phyloP scores from a whole-genome alignment of 2,329 filamentous ascomycete species.

The Penicillium polonicum region DNA sequence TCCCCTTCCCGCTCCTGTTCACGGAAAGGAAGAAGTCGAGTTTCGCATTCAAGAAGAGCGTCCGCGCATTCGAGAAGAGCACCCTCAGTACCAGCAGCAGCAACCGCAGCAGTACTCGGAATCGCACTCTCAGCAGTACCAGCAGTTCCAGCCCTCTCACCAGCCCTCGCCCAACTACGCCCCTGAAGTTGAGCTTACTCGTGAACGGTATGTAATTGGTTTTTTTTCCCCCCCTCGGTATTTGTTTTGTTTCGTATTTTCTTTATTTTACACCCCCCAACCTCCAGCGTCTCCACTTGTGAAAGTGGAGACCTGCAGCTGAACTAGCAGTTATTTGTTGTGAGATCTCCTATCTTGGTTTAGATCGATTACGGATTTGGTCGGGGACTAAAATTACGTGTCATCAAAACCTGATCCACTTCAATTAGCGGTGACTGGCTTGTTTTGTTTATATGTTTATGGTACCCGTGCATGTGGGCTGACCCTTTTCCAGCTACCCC shows the following conservation, averaged over 20 bases:
- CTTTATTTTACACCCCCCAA: background rate
- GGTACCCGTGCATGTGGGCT: constrained; percentile 21
- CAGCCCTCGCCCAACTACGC: constrained; percentile 14
- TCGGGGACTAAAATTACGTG: constrained; percentile 27
- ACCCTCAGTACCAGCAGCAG: constrained; percentile 11
- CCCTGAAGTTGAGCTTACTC: constrained; percentile 50
- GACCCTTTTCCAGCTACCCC: constrained; percentile 50
- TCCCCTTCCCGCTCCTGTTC: constrained; percentile 63
- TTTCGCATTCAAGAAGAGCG: constrained; percentile 62
- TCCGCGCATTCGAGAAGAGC: constrained; percentile 35
- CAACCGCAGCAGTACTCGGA: constrained; percentile 6
- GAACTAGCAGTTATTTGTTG: constrained; percentile 17
- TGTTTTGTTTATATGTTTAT: constrained; percentile 30
- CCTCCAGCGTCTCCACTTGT: constrained; percentile 4
- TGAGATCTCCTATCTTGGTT: constrained; percentile 26
- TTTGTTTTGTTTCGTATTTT: background rate
- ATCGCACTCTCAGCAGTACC: constrained; percentile 8
- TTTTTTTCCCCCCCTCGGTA: background rate
- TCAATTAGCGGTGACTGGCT: constrained; percentile 29
- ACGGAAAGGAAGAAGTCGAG: constrained; percentile 80
- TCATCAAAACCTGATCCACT: constrained; percentile 24
- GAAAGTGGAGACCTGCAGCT: constrained; percentile 15
- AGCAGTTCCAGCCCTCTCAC: background rate
- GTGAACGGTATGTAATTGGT: constrained; percentile 49
- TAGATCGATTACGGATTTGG: constrained; percentile 22